Evolutionary conservation across 148 eudicot genomes (phyloP).

Genomic region (Beta vulgaris): DNA sequence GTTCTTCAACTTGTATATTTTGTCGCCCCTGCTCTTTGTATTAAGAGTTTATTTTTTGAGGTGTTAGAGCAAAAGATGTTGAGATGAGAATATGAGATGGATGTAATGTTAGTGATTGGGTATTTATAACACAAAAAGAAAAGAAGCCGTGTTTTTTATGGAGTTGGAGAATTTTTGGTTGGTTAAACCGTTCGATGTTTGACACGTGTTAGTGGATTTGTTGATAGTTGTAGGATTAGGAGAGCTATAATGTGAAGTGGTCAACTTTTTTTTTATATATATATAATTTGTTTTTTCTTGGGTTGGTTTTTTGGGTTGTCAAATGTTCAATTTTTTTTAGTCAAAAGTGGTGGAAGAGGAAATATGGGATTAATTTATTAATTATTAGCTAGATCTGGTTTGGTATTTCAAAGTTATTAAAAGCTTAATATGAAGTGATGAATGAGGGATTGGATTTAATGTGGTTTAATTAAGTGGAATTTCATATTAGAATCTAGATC

Average conservation of each 20-base stretch:
- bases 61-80: background rate
- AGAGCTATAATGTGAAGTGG: background rate
- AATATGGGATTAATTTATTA: background rate
- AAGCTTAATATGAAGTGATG: background rate
- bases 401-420: background rate
- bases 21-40: constrained; percentile 11
- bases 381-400: constrained; percentile 8
- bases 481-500: background rate
- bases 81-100: background rate
- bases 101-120: background rate
- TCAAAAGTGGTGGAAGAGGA: constrained; percentile 10
- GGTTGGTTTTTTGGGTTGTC: background rate
- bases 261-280: constrained; percentile 11
- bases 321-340: constrained; percentile 1
- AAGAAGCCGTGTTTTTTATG: constrained; percentile 8
- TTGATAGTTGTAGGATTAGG: background rate
- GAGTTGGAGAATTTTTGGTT: constrained; percentile 12
- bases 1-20: background rate
- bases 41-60: background rate
- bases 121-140: constrained; percentile 14
- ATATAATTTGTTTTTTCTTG: background rate
- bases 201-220: constrained; percentile 17
- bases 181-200: constrained; percentile 17
- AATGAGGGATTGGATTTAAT: background rate
- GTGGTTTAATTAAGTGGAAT: background rate